Base-by-base conservation (phyloP, 2,329 filamentous ascomycete genomes). In the Sarocladium brachiariae region DNA sequence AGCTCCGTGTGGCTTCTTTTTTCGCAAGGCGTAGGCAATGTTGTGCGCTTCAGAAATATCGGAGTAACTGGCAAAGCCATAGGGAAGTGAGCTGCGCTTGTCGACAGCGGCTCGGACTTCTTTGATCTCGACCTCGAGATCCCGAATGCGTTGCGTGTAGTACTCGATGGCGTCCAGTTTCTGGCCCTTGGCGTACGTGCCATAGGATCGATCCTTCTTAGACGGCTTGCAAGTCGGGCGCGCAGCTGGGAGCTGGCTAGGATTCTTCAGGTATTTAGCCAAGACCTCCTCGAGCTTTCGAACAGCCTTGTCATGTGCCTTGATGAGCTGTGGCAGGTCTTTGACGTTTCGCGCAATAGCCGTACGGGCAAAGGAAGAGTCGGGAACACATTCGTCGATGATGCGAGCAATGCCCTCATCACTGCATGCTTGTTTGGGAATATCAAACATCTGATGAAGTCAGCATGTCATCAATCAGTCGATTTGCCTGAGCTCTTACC, bases 111-210 rank as follows among this genome's bases (percentile, higher is more conserved):
- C 78, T 11, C 93, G 83, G 1, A 91, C 86, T 55, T 93, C 83
- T 62, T 87, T 89, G 67, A 99, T 90, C 62, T 95, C 81, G 10
- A 82, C 67, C 64, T 97, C 92, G 31, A 99, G 76, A 45, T 84
- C 77, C 57, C 83, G 83, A 62, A 99, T 96, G 16, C 91, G 84
- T 50, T 86, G 80, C 0, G 90, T 95, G 50, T 95, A 75, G 61
- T 96, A 97, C 55, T 96, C 89, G 61, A 99, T 97, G 16, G 93
- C 89, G 63, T 99, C 93, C 4, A 97, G 80, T 63, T 90, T 92
- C 56, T 87, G 81, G 13, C 80, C 80, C 30, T 77, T 80, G 21
- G 84, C 75, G 57, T 83, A 84, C 2, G 78, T 80, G 41, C 66
- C 69, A 58, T 81, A 84, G 1, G 81, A 77, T 51, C 80, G 82